phyloP scores from a whole-genome alignment of 495 filamentous ascomycete species.

The Aspergillus mulundensis region DNA sequence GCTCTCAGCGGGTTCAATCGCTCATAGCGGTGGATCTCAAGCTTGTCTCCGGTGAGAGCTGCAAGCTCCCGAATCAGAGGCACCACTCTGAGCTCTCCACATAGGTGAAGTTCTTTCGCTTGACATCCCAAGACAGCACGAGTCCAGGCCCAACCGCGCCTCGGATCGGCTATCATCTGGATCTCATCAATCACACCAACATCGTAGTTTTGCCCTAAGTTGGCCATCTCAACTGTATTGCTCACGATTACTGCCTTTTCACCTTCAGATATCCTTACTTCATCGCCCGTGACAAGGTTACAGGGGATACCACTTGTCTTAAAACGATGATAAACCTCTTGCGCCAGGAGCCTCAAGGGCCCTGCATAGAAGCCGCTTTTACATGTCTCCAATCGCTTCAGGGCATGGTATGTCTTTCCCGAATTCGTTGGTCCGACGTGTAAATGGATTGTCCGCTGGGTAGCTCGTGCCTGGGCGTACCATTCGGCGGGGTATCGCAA shows the following conservation, averaged over 20 bases:
- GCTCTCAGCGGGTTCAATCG: constrained; percentile 74
- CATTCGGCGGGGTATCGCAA: constrained; percentile 83
- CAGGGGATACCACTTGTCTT: constrained; percentile 68
- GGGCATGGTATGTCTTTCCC: constrained; percentile 93
- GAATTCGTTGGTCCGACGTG: constrained; percentile 98
- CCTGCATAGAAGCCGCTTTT: constrained; percentile 84
- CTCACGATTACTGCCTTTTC: constrained; percentile 56
- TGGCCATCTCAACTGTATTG: constrained; percentile 97
- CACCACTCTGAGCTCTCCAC: constrained; percentile 81
- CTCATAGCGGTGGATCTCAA: constrained; percentile 75
- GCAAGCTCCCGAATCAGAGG: constrained; percentile 78
- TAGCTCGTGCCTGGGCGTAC: constrained; percentile 75
- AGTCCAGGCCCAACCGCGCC: constrained; percentile 96
- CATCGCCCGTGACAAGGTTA: constrained; percentile 87
- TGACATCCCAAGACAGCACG: constrained; percentile 82
- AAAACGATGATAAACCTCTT: constrained; percentile 86
- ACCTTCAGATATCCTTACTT: constrained; percentile 57
- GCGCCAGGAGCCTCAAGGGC: constrained; percentile 83
- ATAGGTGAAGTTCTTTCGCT: constrained; percentile 87
- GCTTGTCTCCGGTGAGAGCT: constrained; percentile 73
- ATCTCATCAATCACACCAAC: constrained; percentile 98
- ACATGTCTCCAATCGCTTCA: constrained; percentile 77
- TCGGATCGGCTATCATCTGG: constrained; percentile 82
- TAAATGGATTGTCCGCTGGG: constrained; percentile 80
- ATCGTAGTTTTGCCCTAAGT: constrained; percentile 63